Conservation (phyloP, 2,329 filamentous ascomycete species). For the Aurifilum marmelostoma region DNA sequence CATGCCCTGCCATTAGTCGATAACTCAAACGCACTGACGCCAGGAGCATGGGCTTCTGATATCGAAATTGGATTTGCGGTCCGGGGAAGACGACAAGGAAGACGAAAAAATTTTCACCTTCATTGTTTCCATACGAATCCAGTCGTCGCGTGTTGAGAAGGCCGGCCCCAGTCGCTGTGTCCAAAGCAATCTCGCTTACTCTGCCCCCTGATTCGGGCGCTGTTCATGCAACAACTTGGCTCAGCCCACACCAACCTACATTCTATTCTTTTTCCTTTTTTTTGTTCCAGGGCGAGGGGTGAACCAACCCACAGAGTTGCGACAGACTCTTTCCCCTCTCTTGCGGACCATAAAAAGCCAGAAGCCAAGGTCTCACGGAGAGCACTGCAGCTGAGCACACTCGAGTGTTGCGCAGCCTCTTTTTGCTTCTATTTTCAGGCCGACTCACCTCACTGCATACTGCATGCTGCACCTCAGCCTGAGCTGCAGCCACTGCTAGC, state of each 20-base stretch:
- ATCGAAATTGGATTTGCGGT: constrained; percentile 21
- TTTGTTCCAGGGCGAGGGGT: not conserved
- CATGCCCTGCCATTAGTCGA: constrained; percentile 18
- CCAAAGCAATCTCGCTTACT: constrained; percentile 29
- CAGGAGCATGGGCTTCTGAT: constrained; percentile 15
- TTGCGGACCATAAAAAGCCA: not conserved
- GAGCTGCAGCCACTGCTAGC: not conserved
- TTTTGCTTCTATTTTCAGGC: constrained; percentile 25
- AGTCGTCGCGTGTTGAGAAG: constrained; percentile 20
- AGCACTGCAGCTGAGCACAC: not conserved
- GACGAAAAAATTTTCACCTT: constrained; percentile 24
- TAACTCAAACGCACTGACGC: constrained; percentile 8
- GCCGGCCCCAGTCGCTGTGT: constrained; percentile 23
- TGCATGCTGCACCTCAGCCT: constrained; percentile 18
- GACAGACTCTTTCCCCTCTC: not conserved
- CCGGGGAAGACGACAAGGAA: constrained; percentile 16
- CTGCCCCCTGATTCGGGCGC: constrained; percentile 21
- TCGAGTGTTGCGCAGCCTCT: constrained; percentile 18
- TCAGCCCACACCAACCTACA: not conserved
- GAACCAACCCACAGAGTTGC: not conserved
- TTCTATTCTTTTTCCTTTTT: not conserved
- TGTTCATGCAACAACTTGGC: constrained; percentile 17
- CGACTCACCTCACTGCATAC: constrained; percentile 16
- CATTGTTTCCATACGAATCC: constrained; percentile 6
- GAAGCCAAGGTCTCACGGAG: not conserved